Conservation (phyloP, 495 filamentous ascomycete genomes). For the Annulohypoxylon stygium region DNA sequence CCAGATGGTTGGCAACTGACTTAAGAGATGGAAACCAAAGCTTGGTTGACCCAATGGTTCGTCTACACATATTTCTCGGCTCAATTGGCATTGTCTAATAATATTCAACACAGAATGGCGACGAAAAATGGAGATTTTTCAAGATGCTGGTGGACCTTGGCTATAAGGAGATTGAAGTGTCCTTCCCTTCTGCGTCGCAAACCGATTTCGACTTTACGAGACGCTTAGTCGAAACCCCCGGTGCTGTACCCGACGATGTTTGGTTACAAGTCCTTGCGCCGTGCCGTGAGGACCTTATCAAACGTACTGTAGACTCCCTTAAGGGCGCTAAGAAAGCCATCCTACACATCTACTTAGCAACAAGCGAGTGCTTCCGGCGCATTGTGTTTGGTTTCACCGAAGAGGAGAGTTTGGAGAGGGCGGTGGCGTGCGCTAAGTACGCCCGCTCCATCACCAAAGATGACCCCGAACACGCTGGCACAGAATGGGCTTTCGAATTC, state of each 20-base stretch:
- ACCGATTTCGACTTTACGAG: constrained; percentile 97
- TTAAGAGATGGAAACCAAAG: constrained; percentile 91
- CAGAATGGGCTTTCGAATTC: constrained; percentile 96
- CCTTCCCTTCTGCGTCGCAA: constrained; percentile 93
- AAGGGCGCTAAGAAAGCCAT: constrained; percentile 95
- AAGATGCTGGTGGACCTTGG: constrained; percentile 92
- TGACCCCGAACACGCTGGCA: constrained; percentile 78
- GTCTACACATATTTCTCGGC: background rate
- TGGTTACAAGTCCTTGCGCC: constrained; percentile 96
- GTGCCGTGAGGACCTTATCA: constrained; percentile 93
- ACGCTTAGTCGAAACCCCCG: constrained; percentile 87
- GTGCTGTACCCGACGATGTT: constrained; percentile 89
- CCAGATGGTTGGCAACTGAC: constrained; percentile 88
- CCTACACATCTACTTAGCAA: constrained; percentile 95
- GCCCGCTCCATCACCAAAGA: constrained; percentile 96
- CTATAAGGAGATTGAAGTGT: constrained; percentile 98
- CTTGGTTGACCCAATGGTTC: constrained; percentile 89
- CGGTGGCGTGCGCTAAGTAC: constrained; percentile 87
- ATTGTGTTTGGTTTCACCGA: constrained; percentile 91
- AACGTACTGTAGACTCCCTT: constrained; percentile 88
- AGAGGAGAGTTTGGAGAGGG: constrained; percentile 83
- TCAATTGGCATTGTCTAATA: constrained; percentile 47
- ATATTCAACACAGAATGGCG: constrained; percentile 73
- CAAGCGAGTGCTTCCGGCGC: constrained; percentile 89
- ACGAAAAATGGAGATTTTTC: constrained; percentile 96